These are phyloP conservation scores for Cladosporium sp. DNA, from an alignment of 2,329 filamentous ascomycete genomes.

Conservation along the genomic window DNA sequence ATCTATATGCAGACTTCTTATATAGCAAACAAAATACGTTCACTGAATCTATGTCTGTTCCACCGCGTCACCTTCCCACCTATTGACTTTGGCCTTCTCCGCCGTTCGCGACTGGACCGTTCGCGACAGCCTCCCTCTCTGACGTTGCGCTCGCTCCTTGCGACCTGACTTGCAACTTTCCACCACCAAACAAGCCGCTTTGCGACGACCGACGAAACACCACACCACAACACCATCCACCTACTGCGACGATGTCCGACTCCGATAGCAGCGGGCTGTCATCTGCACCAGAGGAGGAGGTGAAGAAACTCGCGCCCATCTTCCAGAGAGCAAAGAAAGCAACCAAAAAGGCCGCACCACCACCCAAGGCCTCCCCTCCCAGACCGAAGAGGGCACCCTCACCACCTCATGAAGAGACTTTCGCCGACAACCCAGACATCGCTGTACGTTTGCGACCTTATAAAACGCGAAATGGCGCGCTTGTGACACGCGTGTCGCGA, in stretches of 20 bases:
- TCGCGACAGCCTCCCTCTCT: slow-evolving; percentile 2
- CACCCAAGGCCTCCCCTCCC: slow-evolving; percentile 39
- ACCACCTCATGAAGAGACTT: slow-evolving; percentile 83
- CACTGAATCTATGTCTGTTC: not conserved
- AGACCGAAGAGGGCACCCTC: slow-evolving; percentile 74
- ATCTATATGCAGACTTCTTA: not conserved
- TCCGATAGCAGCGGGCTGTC: slow-evolving; percentile 61
- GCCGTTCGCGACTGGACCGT: slow-evolving; percentile 9
- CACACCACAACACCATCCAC: slow-evolving; percentile 12
- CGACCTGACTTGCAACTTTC: slow-evolving; percentile 5
- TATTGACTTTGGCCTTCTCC: not conserved
- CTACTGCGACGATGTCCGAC: slow-evolving; percentile 42
- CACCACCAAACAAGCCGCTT: slow-evolving; percentile 1
- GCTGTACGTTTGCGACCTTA: slow-evolving; percentile 66
- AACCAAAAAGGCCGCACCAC: slow-evolving; percentile 50
- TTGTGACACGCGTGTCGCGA: slow-evolving; percentile 31
- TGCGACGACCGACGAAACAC: not conserved
- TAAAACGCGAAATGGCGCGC: slow-evolving; percentile 35
- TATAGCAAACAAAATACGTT: slow-evolving; percentile 1
- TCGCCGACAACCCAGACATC: slow-evolving; percentile 90
- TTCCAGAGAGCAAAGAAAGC: slow-evolving; percentile 45
- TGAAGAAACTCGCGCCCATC: slow-evolving; percentile 41
- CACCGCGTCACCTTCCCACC: slow-evolving; percentile 2
- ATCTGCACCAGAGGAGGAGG: slow-evolving; percentile 62
- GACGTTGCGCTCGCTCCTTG: slow-evolving; percentile 17